Base-by-base conservation (phyloP, 1,139 yeast genomes). In the Debaryomyces singareniensis region DNA sequence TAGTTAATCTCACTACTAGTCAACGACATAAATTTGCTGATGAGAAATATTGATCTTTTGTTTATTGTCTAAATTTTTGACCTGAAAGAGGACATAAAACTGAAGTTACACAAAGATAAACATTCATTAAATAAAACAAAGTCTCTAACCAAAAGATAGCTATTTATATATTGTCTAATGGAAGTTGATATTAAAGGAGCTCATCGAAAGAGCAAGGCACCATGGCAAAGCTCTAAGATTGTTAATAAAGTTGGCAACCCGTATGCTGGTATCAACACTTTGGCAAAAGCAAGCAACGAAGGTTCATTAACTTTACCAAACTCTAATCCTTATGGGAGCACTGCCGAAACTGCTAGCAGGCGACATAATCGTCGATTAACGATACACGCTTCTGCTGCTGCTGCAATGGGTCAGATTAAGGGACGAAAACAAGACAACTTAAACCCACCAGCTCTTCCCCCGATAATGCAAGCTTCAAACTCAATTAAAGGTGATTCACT, bases 1-100 rank as follows among this genome's bases (percentile, higher is more conserved):
- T 91, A 89, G 63, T 91, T 91, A 35, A 91, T 70, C 58, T 89
- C 95, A 35, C 73, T 77, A 38, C 94, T 81, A 5, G 94, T 74
- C 32, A 91, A 63, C 21, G 95, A 80, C 96, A 86, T 86, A 16
- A 15, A 25, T 28, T 20, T 7, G n/a, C n/a, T n/a, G n/a, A n/a
- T n/a, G n/a, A n/a, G n/a, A n/a, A n/a, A n/a, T n/a, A n/a, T n/a
- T n/a, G n/a, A n/a, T 25, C 7, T 12, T 13, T 20, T 10, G 5
- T 11, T 7, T 20, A 23, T 9, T 12, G 9, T 23, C 14, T 23
- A n/a, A 7, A 12, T 7, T 7, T 23, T 13, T 7, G 13, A 10
- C n/a, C n/a, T 18, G 9, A 18, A 18, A 18, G 21, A 9, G n/a
- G 21, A 18, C n/a, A 18, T n/a, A n/a, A n/a, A n/a, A n/a, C n/a